Base-by-base conservation (phyloP, 2,329 filamentous ascomycete genomes). In the Phoma sp. region DNA sequence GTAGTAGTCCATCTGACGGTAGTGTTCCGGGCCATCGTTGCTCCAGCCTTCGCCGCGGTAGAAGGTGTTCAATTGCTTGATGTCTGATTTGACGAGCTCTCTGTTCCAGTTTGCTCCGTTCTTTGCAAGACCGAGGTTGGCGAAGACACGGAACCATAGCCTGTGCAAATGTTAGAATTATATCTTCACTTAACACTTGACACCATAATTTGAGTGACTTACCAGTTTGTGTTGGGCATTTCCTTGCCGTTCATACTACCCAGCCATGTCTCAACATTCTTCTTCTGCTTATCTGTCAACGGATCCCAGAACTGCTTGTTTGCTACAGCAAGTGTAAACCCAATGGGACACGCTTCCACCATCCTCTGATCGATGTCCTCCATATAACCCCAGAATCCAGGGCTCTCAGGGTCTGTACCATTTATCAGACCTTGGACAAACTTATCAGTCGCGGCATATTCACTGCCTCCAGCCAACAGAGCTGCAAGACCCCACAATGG, bases 1-100 rank as follows among this genome's bases (percentile, higher is more conserved):
- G 74, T 93, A 93, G 68, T 93, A 93, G 71, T 93, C 90, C 86
- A 93, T 92, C 74, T 93, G 90, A 53, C 90, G 88, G 52, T 92
- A 90, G 12, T 86, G 86, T 65, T 88, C 86, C 0, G 90, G 90
- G 0, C 90, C 90, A 68, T 93, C 90, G 64, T 92, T 91, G 2
- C 87, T 91, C 90, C 90, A 93, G 1, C 90, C 90, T 38, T 86
- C 87, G 5, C 90, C 90, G n/a, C 90, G 85, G 68, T 92, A 91
- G 72, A 93, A 93, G 0, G 88, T 91, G 65, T 93, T 86, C 9
- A 93, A 80, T 62, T 92, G 89, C 63, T 88, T 83, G 68, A 93
- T 90, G 69, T 93, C 90, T 17, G 84, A 84, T 52, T 91, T 87
- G 18, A 93, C 82, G 18, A 87, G 82, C 37, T 86, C 81, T 59